Conservation (phyloP, 2,329 filamentous ascomycete genomes). For the Pezicula neosporulosa region DNA sequence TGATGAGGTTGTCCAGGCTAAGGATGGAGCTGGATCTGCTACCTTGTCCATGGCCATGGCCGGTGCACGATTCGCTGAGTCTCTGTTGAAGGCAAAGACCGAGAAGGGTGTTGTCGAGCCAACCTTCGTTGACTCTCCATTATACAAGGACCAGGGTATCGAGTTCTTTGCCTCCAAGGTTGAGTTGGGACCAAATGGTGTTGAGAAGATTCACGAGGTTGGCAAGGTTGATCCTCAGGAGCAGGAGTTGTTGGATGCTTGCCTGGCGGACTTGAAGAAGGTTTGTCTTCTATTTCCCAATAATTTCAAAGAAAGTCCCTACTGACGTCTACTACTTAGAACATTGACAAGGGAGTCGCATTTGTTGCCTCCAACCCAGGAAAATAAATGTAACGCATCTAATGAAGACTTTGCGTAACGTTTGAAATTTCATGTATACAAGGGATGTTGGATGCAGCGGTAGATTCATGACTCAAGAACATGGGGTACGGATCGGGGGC, state of each 20-base stretch:
- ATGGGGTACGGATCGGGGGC: background rate
- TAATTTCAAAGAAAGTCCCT: background rate
- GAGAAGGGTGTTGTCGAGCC: slow-evolving; percentile 95
- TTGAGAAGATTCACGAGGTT: slow-evolving; percentile 86
- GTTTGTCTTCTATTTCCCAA: slow-evolving; percentile 11
- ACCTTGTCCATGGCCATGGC: slow-evolving; percentile 99
- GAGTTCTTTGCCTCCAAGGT: slow-evolving; percentile 96
- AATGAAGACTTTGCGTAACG: background rate
- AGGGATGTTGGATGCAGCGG: too few relatives aligned
- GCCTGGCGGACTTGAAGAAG: slow-evolving; percentile 79
- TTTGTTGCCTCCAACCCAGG: slow-evolving; percentile 58
- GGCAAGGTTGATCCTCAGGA: slow-evolving; percentile 82
- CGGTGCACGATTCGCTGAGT: slow-evolving; percentile 80
- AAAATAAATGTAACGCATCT: slow-evolving; percentile 41
- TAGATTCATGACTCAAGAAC: background rate
- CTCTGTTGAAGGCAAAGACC: slow-evolving; percentile 83
- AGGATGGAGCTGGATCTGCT: slow-evolving; percentile 94
- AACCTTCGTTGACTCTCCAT: slow-evolving; percentile 92
- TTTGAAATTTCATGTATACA: background rate
- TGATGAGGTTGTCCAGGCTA: slow-evolving; percentile 98
- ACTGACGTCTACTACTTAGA: slow-evolving; percentile 46
- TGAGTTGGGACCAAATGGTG: slow-evolving; percentile 94
- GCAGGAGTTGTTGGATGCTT: slow-evolving; percentile 84
- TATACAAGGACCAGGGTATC: slow-evolving; percentile 97
- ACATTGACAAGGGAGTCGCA: slow-evolving; percentile 85